These are phyloP conservation scores for Cercospora brassicicola DNA, from an alignment of 2,329 filamentous ascomycete genomes.

Conservation along the genomic window DNA sequence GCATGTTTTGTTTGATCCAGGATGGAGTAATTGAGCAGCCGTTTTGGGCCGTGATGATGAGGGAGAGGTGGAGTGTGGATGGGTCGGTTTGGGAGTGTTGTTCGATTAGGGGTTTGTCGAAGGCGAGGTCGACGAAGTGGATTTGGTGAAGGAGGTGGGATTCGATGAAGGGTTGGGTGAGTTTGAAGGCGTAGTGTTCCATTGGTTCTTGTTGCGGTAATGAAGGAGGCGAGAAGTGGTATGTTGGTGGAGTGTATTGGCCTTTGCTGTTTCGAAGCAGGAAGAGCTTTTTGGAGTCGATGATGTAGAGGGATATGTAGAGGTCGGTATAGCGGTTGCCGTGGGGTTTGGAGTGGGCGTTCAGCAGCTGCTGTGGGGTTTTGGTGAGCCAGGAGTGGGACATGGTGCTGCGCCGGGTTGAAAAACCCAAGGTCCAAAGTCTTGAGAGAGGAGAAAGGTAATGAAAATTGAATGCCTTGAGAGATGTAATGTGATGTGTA, in stretches of 20 bases:
- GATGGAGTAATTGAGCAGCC: background rate
- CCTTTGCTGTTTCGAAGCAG: background rate
- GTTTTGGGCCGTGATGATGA: background rate
- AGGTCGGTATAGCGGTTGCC: background rate
- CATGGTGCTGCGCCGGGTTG: background rate
- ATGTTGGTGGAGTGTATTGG: background rate
- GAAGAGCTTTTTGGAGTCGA: background rate
- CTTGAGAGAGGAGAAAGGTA: background rate
- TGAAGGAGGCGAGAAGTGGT: background rate
- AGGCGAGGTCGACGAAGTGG: constrained; percentile 1
- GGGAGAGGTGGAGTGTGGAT: background rate
- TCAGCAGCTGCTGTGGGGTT: background rate
- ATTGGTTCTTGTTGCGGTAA: background rate
- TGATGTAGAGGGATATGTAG: background rate
- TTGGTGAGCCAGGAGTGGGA: background rate
- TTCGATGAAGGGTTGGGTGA: background rate
- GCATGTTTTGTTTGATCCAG: background rate
- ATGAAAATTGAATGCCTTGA: background rate
- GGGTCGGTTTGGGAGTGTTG: background rate
- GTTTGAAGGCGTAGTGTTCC: background rate
- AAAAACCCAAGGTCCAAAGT: background rate
- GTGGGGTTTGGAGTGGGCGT: background rate
- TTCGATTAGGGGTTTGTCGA: background rate
- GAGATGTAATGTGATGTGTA: too few relatives aligned
- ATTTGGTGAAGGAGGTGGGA: background rate